phyloP scores from a whole-genome alignment of 768 basidiomycete species.

The Phanerochaete sordida region DNA sequence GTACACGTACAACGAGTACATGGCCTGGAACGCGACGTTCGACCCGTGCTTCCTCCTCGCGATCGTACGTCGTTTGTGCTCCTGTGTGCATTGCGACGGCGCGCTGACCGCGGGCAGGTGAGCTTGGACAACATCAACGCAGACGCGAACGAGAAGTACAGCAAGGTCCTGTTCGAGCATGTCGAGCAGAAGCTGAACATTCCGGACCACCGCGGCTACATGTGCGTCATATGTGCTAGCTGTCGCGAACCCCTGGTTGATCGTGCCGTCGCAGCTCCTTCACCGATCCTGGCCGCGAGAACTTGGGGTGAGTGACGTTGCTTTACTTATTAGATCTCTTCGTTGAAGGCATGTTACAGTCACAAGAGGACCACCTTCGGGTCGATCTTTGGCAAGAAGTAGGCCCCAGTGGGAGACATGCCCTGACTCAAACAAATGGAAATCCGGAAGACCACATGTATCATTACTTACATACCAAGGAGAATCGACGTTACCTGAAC shows the following conservation, averaged over 20 bases:
- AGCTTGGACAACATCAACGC: slow-evolving; percentile 55
- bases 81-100: background rate
- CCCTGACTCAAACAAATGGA: background rate
- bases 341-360: slow-evolving; percentile 20
- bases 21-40: slow-evolving; percentile 59
- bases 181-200: slow-evolving; percentile 52
- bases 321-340: background rate
- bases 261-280: slow-evolving; percentile 31
- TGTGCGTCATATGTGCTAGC: no score
- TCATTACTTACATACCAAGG: background rate
- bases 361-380: slow-evolving; percentile 43
- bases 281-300: slow-evolving; percentile 48
- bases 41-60: slow-evolving; percentile 62
- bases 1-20: slow-evolving; percentile 53
- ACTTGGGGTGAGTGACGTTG: slow-evolving; percentile 36
- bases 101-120: slow-evolving; percentile 31
- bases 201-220: slow-evolving; percentile 53
- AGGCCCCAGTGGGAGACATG: background rate
- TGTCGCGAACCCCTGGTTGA: background rate
- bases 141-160: slow-evolving; percentile 47
- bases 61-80: slow-evolving; percentile 43
- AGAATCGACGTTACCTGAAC: background rate
- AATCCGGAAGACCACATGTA: background rate
- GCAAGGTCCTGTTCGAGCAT: slow-evolving; percentile 50
- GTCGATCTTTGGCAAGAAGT: slow-evolving; percentile 32